Base-by-base conservation (phyloP, 1,284 basidiomycete genomes). In the Cutaneotrichosporon cyanovorans region DNA sequence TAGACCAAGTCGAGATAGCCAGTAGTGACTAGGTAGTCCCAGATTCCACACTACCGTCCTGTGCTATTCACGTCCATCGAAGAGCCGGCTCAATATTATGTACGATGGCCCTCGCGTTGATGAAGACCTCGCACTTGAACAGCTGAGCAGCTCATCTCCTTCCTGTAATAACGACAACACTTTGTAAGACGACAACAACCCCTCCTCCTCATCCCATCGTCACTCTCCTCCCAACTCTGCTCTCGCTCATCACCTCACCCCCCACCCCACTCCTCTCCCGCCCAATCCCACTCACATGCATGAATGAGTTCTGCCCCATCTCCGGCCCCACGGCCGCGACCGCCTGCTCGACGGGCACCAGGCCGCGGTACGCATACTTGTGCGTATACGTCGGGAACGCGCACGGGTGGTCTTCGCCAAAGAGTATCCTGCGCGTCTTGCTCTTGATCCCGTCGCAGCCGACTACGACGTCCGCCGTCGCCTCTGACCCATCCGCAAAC, bases 371-470 rank as follows among this genome's bases (percentile, higher is more conserved):
- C 8, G 55, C 55, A 36, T 48, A 46, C 45, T 57, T 57, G 47
- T 54, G 49, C 9, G 55, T 54, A 43, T 50, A 54, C 1, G 28
- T 35, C 2, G 55, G 49, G 5, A 25, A 16, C 2, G 43, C 44
- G 20, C 51, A 53, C 4, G 46, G 44, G 16, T 46, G 42, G 23
- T 48, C 52, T 8, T 39, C 44, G 23, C 47, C 46, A n/a, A 51
- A 48, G 44, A 57, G 47, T 30, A 19, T 10, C 1, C 31, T 28
- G 3, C 55, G 42, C 1, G 45, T 42, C 3, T 42, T 30, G 2
- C 32, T 38, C 45, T 57, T 57, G 46, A 57, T 57, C 7, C 55
- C 55, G 22, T 57, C 55, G 38, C 55, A 57, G 7, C 46, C 46
- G 18, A 48, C 37, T 2, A 55, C 45, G 2, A 46, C 53, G 31